These are phyloP conservation scores for Saturnispora sekii DNA, from an alignment of 805 yeast species.

Conservation along the genomic window DNA sequence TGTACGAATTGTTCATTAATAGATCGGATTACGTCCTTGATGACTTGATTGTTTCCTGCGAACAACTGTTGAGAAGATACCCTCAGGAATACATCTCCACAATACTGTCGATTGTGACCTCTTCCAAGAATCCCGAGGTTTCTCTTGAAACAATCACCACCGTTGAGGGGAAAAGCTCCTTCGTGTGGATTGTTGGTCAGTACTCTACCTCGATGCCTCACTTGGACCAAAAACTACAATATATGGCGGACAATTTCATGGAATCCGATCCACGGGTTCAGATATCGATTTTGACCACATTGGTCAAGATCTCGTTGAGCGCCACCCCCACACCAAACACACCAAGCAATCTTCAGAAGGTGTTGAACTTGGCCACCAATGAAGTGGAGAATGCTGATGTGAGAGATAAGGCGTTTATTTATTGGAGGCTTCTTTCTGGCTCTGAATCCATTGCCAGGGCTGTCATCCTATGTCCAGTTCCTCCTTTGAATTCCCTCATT, in stretches of 20 bases:
- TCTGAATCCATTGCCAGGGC: constrained; percentile 33
- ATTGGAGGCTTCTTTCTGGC: constrained; percentile 55
- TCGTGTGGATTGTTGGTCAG: constrained; percentile 66
- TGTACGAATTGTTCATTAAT: constrained; percentile 49
- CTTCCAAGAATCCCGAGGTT: constrained; percentile 22
- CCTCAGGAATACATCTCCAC: constrained; percentile 44
- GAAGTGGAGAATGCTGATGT: constrained; percentile 66
- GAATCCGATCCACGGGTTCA: constrained; percentile 57
- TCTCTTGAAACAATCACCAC: constrained; percentile 38
- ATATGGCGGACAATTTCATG: constrained; percentile 41
- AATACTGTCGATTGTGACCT: constrained; percentile 41
- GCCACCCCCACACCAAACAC: constrained; percentile 24
- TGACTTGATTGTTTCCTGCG: constrained; percentile 52
- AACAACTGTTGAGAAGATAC: constrained; percentile 58
- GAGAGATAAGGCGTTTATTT: constrained; percentile 69
- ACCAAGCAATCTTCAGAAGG: constrained; percentile 41
- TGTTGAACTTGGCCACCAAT: constrained; percentile 54
- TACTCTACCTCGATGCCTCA: constrained; percentile 52
- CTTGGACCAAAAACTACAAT: constrained; percentile 36
- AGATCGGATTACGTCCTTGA: constrained; percentile 54
- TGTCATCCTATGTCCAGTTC: constrained; percentile 52
- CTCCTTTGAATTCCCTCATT: constrained; percentile 63
- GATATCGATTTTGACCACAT: constrained; percentile 46
- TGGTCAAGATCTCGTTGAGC: constrained; percentile 44
- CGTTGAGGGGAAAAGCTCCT: constrained; percentile 45